Evolutionary conservation across 306 rosid species (phyloP), one percentile per base, ranked within the genome.

Genomic region (Cicer judaicum): DNA sequence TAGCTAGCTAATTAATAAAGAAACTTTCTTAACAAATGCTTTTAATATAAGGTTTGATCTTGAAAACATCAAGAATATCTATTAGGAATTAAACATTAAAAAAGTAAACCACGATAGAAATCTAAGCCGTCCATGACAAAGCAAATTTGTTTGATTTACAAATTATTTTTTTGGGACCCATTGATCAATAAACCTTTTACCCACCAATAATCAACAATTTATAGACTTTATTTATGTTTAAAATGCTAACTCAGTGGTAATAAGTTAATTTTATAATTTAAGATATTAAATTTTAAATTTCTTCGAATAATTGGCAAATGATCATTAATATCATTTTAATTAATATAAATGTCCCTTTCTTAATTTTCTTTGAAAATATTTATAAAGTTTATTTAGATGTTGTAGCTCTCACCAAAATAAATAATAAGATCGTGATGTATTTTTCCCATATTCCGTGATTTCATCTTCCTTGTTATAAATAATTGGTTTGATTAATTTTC

Each of bases 381-480:
- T n/a, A n/a, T 59, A 7, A 0, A 9, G 16, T 15, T 64, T 41
- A 68, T 21, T 50, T 62, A 8, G 68, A n/a, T 62, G 65, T 74
- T 62, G 65, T 74, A 50, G 50, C 60, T 50, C 48, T 80, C 55
- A 29, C 62, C 39, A 19, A 69, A 62, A 49, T 44, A 59, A 1
- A 29, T 64, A 34, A 47, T 11, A 42, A 59, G 7, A 64, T 72
- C 50, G 24, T 21, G 48, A 54, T 72, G 74, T 54, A 71, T 18
- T 29, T 44, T 73, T 67, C 13, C 48, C 39, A n/a, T n/a, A n/a
- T n/a, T n/a, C n/a, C n/a, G n/a, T n/a, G n/a, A n/a, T n/a, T n/a
- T n/a, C 10, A 19, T 49, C 24, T 67, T 68, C 61, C 41, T 12
- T 55, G 42, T 64, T 73, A 29, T 48, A 16, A 56, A 19, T 55